Evolutionary conservation across 768 basidiomycete genomes (phyloP).

Genomic region (Boletellus sp.): DNA sequence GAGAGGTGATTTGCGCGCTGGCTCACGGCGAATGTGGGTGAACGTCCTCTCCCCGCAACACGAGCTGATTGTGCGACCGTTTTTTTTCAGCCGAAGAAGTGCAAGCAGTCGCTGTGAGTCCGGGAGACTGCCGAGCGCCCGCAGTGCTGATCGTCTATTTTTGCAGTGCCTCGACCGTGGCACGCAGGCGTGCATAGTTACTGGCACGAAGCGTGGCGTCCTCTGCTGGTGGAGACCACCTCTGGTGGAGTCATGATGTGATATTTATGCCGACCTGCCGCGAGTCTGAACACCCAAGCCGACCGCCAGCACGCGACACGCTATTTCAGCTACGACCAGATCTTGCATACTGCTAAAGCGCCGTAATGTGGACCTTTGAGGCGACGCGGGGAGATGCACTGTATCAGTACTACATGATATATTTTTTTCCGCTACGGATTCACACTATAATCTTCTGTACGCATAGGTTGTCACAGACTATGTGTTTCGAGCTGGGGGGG

Average conservation of each 20-base stretch:
- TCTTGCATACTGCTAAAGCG: conserved; percentile 33
- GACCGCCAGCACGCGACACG: conserved; percentile 2
- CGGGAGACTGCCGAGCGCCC: not conserved
- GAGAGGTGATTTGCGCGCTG: conserved; percentile 52
- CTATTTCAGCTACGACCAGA: conserved; percentile 16
- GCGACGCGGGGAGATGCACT: conserved; percentile 19
- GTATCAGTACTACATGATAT: conserved; percentile 32
- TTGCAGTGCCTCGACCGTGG: conserved; percentile 47
- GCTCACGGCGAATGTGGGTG: conserved; percentile 57
- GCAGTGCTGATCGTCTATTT: conserved; percentile 25
- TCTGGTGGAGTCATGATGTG: conserved; percentile 25
- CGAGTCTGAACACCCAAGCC: conserved; percentile 11
- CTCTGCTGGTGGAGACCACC: conserved; percentile 55
- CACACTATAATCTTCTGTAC: conserved; percentile 28
- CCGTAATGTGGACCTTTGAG: conserved; percentile 24
- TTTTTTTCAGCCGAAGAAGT: conserved; percentile 27
- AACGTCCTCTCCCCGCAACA: not conserved
- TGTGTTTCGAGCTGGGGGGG: not conserved
- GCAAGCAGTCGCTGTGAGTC: conserved; percentile 35
- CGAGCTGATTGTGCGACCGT: conserved; percentile 6
- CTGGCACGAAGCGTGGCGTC: conserved; percentile 52
- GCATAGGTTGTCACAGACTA: not conserved
- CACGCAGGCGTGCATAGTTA: conserved; percentile 40
- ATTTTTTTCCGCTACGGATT: conserved; percentile 19
- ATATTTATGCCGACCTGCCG: not conserved